A percentile compares a stretch with the other conserved stretches of the same genome.
These are phyloP conservation scores for Protoeuglena noctilucae DNA, from an alignment of 139 green algal genomes.

Conservation along the genomic window DNA sequence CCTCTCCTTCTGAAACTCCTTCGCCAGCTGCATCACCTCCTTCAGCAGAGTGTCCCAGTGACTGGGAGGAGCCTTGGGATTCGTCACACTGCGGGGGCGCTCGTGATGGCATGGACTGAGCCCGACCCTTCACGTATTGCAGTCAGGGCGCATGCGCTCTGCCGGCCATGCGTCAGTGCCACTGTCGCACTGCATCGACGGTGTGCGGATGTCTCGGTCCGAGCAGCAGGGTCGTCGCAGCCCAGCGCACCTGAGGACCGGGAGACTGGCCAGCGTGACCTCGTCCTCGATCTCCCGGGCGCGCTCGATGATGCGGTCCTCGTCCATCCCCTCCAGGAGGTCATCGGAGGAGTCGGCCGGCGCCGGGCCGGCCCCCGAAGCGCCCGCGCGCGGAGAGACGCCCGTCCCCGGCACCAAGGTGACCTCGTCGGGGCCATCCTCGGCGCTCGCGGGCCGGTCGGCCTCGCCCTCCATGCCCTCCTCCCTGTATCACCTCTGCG, in stretches of 20 bases:
- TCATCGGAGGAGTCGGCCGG: background rate
- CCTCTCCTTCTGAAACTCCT: constrained; percentile 66
- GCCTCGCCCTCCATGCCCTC: too few species aligned
- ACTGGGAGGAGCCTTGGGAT: too few species aligned
- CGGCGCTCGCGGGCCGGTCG: background rate
- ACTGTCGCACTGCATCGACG: background rate
- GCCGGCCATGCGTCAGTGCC: background rate
- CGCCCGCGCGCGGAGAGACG: background rate
- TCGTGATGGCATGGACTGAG: background rate
- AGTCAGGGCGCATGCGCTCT: background rate
- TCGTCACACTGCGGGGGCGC: background rate
- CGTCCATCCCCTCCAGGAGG: background rate
- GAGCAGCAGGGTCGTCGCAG: background rate
- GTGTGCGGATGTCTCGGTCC: background rate
- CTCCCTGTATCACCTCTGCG: too few species aligned
- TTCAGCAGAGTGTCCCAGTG: constrained; percentile 91
- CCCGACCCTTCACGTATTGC: background rate
- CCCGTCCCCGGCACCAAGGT: background rate
- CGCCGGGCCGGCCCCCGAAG: background rate
- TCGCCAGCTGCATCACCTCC: constrained; percentile 91
- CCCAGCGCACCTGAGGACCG: too few species aligned
- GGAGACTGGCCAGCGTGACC: background rate
- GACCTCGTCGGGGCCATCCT: background rate
- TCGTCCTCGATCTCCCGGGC: background rate
- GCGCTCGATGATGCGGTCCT: background rate